Percentiles rank a stretch among this genome's conserved stretches.
These are phyloP conservation scores for Chlamydomonas applanata DNA, from an alignment of 139 green algal species.

Conservation along the genomic window DNA sequence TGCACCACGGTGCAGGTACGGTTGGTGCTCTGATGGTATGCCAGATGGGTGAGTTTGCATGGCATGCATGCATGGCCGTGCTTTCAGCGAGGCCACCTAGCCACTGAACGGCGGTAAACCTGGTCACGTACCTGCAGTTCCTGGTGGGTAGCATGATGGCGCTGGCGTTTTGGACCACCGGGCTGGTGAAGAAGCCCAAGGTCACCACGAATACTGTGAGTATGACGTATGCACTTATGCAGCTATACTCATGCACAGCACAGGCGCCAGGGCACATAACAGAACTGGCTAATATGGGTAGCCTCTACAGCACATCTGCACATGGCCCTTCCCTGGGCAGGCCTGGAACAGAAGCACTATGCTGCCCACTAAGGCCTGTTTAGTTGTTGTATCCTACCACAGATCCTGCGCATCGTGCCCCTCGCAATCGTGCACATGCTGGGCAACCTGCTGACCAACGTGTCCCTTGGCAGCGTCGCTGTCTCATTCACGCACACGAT, in stretches of 20 bases:
- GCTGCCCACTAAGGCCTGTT: background rate
- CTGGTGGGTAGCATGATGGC: conserved; percentile 67
- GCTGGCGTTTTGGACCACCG: conserved; percentile 66
- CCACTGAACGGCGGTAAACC: background rate
- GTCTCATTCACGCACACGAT: conserved; percentile 99
- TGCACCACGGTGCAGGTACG: conserved; percentile 79
- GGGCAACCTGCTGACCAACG: conserved; percentile 97
- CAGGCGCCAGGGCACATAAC: background rate
- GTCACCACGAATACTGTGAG: conserved; percentile 46
- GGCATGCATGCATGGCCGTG: background rate
- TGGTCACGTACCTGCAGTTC: conserved; percentile 62
- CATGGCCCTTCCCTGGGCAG: background rate
- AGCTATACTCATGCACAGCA: background rate
- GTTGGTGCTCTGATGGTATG: background rate
- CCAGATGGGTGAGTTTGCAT: background rate
- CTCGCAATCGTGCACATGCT: conserved; percentile 93
- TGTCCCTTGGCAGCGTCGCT: conserved; percentile 91
- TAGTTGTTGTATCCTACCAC: background rate
- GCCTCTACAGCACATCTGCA: background rate
- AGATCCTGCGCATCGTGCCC: conserved; percentile 80
- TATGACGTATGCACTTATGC: background rate
- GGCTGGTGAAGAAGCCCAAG: conserved; percentile 68
- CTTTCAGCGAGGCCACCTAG: background rate
- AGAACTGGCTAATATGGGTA: background rate
- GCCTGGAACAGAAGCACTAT: no score